Base-by-base conservation (phyloP, 2,329 filamentous ascomycete genomes). In the Cytospora piceicola region DNA sequence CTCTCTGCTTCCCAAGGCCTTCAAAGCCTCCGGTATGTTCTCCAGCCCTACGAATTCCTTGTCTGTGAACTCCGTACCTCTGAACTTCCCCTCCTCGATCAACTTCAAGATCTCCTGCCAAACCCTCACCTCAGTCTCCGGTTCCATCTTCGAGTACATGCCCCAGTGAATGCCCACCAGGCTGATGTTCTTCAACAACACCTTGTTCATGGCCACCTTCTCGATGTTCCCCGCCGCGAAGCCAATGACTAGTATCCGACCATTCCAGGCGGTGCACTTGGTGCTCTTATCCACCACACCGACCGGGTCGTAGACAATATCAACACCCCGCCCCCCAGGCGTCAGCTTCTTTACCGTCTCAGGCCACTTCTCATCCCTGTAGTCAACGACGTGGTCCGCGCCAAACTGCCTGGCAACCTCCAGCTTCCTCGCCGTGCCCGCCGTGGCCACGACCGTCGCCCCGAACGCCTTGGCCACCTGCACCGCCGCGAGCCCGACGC, bases 261-360 rank as follows among this genome's bases (percentile, higher is more conserved):
- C 94, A 76, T 97, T 97, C 94, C 93, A 98, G 4, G 93, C 91
- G 4, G 90, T 92, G 79, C 94, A 97, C 79, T 96, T 97, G 71
- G 94, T 91, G 71, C 89, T 93, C 74, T 88, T 85, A 70, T 96
- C 93, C 58, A 97, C 92, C 75, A 97, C 80, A 0, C 94, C 94
- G 1, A 98, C 94, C 15, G 94, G 93, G 76, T 98, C 94, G 79
- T 93, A 98, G 27, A 98, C 94, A 60, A 98, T 92, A 77, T 98
- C 94, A 22, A 97, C 94, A 14, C 93, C 87, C 54, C 81, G 77
- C 1, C 85, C 85, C 68, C 88, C 86, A 0, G 91, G 92, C 5
- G 90, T 94, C 66, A 98, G 77, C 71, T 86, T 88, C 80, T 91
- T 91, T 57, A 97, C 93, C 67, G 88, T 77, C 2, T 82, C 81